Evolutionary conservation across 768 basidiomycete genomes (phyloP), one percentile per base, ranked within the genome.

Genomic region (Rhizopogon vulgaris): DNA sequence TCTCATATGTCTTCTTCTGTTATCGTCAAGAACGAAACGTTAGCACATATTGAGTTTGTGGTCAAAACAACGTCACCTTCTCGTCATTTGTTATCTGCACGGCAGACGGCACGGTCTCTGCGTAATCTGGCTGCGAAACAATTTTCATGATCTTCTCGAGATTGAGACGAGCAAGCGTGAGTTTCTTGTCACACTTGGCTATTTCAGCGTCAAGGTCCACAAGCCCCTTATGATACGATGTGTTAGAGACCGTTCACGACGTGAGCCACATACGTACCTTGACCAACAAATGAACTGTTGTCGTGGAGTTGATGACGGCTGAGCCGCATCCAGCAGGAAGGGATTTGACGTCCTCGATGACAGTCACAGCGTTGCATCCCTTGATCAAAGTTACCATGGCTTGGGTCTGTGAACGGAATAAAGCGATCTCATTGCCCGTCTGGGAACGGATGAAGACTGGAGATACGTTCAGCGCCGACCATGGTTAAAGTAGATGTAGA

Each of bases 271-370:
- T 38, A 65, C 83, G 48, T 63, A 93, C 93, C 71, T 86, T 78
- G 36, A 99, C 93, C 53, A 94, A 85, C 2, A 94, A 78, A 65
- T 94, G 83, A 1, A 92, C 79, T 18, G 84, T 80, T 32, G 92
- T 72, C 2, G 84, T 83, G 6, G 87, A 73, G 2, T 82, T 87
- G 22, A 98, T 80, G 24, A 90, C 81, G 39, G 82, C 77, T 3
- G 90, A 87, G 6, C 92, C 94, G 66, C 93, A 96, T 15, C 96
- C 94, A 6, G 79, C 77, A 0, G 94, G 93, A 43, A 97, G 78
- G 17, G 68, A 69, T 32, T 62, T 55, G 22, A 79, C 60, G 14
- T 79, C 73, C 17, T 79, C 75, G 11, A 94, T 77, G 52, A 96
- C 79, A 53, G 78, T 77, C 24, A 82, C 82, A 46, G 77, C 81